Base-by-base conservation (phyloP, 2,329 filamentous ascomycete species). In the Amauroascus verrucosus region DNA sequence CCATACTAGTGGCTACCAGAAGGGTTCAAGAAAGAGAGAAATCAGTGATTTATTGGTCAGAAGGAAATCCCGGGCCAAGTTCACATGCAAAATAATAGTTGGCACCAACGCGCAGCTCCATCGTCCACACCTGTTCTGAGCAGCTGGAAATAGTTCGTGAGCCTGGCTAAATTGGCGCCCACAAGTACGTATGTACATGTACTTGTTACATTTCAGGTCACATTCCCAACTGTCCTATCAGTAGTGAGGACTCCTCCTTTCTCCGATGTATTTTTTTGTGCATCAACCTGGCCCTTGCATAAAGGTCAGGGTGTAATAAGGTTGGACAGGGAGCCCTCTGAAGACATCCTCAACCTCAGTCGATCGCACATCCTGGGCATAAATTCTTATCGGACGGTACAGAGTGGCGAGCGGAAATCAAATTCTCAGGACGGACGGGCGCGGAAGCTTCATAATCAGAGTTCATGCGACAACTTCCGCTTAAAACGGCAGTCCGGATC, bases 201-300 rank as follows among this genome's bases (percentile, higher is more conserved):
- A 41, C 2, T 22, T 13, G 6, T 4, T n/a, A 24, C 38, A 22
- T 24, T n/a, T 22, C 38, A n/a, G 13, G 11, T 11, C 6, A 22
- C 38, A 18, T n/a, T n/a, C 18, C n/a, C n/a, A n/a, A n/a, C n/a
- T 13, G 38, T 22, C 38, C 38, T 41, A 41, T 41, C 38, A 41
- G 38, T 6, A 41, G 18, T 24, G 18, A 38, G 35, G n/a, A 38
- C n/a, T 38, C 14, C 35, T 41, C 38, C 20, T 13, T 24, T 8
- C 18, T 41, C 38, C 11, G 3, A 18, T 41, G 38, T 8, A 41
- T 22, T 24, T 13, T 24, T 16, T n/a, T 26, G 32, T 24, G 32
- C 14, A 48, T 14, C n/a, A n/a, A 24, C 24, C 24, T 50, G 32
- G 41, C 50, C 50, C 50, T 52, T 52, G 50, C 50, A 52, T 52